Base-by-base conservation (phyloP, 2,329 filamentous ascomycete genomes). In the Fusarium armeniacum region DNA sequence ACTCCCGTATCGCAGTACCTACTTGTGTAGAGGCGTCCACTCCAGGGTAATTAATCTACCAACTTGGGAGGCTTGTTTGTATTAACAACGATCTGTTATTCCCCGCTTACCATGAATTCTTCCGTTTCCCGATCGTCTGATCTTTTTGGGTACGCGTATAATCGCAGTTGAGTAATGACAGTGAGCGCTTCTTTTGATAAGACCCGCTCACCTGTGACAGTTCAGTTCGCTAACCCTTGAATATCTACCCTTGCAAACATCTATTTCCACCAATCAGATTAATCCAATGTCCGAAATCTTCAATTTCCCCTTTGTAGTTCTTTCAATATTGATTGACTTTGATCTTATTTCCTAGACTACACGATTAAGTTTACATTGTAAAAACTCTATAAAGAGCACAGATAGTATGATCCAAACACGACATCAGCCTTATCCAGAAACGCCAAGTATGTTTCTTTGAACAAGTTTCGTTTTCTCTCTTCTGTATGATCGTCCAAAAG, bases 191-290 rank as follows among this genome's bases (percentile, higher is more conserved):
- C 57, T 41, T 20, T 26, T 3, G 32, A 26, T 22, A 16, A 51
- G 64, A 51, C 65, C 72, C 72, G 71, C 70, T 53, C 65, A 74
- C 72, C 72, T 74, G 72, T 70, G 66, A 74, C 72, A 73, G 12
- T 18, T 30, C 35, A 72, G 12, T 18, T 30, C 35, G 49, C 33
- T 41, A 49, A 47, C 40, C 32, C 50, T 28, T 33, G 32, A 18
- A 50, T 28, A 53, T 62, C 30, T 44, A 70, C 53, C 70, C 72
- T 56, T 72, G 68, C 45, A 43, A 44, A 33, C 11, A n/a, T 62
- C 35, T n/a, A 38, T 66, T 74, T 62, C 72, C 72, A 74, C 72
- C 72, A 74, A 74, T 74, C 58, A 45, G 18, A 16, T 10, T 1
- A 4, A 12, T 12, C 0, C 1, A 28, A 36, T 2, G 2, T 41